Base-by-base conservation (phyloP, 1,284 basidiomycete genomes). In the Ceratobasidium sp. region DNA sequence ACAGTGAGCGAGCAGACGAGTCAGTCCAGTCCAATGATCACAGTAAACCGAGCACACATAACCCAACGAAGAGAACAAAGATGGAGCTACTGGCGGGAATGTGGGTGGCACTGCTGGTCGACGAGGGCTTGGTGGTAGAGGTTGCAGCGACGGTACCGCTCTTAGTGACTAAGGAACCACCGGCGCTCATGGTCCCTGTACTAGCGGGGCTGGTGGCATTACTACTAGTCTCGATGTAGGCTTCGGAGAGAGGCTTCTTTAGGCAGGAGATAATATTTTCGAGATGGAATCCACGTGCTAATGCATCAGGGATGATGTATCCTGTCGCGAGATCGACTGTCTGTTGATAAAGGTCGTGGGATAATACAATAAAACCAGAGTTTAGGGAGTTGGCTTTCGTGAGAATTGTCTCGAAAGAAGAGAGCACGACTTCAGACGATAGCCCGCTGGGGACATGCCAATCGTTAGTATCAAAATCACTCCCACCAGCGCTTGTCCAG, bases 401-500 rank as follows among this genome's bases (percentile, higher is more conserved):
- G 33, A 81, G 72, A 28, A 81, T 78, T 33, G 20, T 39, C 55
- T 81, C 79, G 58, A 81, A 81, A 28, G 55, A 55, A 46, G 69
- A 61, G 1, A 81, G 44, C n/a, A 81, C 80, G 33, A 56, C 49
- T 33, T 56, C 71, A 9, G 73, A 39, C 40, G 67, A 76, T 2
- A 61, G 40, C 5, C 80, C 80, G 56, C 51, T 63, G 10, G 80
- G 80, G 53, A 81, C 78, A 68, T 81, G 80, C 80, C 80, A 81
- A 73, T 81, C 80, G 73, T 81, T 78, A 55, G 80, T 81, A 58
- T 81, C 80, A 55, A 81, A 81, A 72, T 69, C 83, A 73, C 81
- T 82, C 78, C 83, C 71, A 42, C 68, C 66, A 78, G 80, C 79
- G 44, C 80, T 79, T 5, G 85, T 84, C 85, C 86, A 86, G 79